These are phyloP conservation scores for Saururus chinensis DNA, from an alignment of 164 flowering plant genomes.

Conservation along the genomic window DNA sequence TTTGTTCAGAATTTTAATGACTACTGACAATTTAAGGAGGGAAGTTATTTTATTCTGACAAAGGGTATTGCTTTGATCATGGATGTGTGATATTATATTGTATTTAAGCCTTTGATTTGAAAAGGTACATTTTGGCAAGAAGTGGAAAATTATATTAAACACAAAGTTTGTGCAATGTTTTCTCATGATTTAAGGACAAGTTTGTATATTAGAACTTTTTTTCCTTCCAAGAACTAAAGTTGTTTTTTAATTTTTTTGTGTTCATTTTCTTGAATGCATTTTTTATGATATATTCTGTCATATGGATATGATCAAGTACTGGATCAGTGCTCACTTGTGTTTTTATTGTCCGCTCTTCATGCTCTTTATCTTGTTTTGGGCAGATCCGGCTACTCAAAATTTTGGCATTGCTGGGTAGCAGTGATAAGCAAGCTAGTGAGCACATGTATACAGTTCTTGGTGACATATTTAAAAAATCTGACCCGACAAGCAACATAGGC, in stretches of 20 bases:
- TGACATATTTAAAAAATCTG: conserved; percentile 79
- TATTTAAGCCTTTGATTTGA: too few relatives aligned
- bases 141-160: too few relatives aligned
- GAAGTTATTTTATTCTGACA: too few relatives aligned
- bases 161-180: too few relatives aligned
- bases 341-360: background rate
- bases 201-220: too few relatives aligned
- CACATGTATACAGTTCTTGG: conserved; percentile 81
- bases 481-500: conserved; percentile 84
- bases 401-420: conserved; percentile 74
- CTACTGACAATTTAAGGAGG: too few relatives aligned
- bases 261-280: background rate
- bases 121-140: too few relatives aligned
- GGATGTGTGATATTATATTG: too few relatives aligned
- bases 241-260: background rate
- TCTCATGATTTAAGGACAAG: too few relatives aligned
- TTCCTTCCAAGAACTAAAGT: too few relatives aligned
- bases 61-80: too few relatives aligned
- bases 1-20: too few relatives aligned
- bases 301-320: background rate
- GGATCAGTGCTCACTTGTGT: background rate
- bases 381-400: conserved; percentile 92
- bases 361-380: conserved; percentile 6
- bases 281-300: background rate
- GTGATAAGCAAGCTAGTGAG: conserved; percentile 90